Evolutionary conservation across 345 rosid species (phyloP).

Genomic region (Boechera retrofracta): DNA sequence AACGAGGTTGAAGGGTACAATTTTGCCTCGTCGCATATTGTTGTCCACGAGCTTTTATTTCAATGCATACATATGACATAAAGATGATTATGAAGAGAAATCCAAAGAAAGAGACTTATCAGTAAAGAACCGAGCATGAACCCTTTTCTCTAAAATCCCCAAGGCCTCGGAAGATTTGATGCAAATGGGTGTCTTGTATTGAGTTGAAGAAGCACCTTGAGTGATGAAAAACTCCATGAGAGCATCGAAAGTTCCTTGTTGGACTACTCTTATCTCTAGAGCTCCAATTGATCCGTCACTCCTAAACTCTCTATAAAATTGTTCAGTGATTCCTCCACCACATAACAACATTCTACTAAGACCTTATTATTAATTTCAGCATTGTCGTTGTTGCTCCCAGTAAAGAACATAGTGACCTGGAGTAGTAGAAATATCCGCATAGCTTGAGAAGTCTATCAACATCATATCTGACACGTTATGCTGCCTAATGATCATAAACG

Average conservation of each 20-base stretch:
- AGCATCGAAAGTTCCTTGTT: constrained; percentile 63
- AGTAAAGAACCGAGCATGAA: constrained; percentile 17
- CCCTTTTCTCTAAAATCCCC: constrained; percentile 6
- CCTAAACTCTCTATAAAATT: constrained; percentile 57
- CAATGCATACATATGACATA: neutral
- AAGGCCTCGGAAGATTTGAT: constrained; percentile 55
- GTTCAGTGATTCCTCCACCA: constrained; percentile 61
- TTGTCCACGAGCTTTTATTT: neutral
- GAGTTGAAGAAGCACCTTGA: constrained; percentile 68
- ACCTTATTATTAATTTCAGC: constrained; percentile 44
- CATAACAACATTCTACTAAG: constrained; percentile 65
- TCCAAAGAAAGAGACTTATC: neutral
- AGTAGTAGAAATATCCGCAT: constrained; percentile 50
- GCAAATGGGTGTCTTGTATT: constrained; percentile 76
- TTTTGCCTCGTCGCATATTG: constrained; percentile 1
- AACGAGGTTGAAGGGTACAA: neutral
- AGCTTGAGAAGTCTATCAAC: constrained; percentile 61
- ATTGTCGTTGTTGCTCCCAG: constrained; percentile 52
- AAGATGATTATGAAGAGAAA: neutral
- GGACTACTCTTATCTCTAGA: constrained; percentile 68
- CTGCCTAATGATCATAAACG: no score
- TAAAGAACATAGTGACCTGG: constrained; percentile 76
- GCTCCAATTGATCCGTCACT: constrained; percentile 58
- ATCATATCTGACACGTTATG: constrained; percentile 41
- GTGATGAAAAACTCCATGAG: constrained; percentile 69